These are phyloP conservation scores for Sphaerulina musiva DNA, from an alignment of 2,329 filamentous ascomycete species.

Conservation along the genomic window DNA sequence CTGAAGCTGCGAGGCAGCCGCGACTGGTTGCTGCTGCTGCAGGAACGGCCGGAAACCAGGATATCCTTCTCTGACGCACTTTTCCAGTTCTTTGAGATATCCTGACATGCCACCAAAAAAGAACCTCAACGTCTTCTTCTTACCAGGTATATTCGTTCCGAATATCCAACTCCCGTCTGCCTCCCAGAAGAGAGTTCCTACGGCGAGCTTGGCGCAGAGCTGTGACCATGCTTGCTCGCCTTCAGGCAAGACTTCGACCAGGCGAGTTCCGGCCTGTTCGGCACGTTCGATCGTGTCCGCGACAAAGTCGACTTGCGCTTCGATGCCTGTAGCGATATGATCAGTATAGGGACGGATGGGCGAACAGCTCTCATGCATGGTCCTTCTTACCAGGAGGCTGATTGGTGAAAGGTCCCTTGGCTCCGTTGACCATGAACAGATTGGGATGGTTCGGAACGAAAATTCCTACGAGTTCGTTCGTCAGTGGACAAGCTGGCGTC, in stretches of 20 bases:
- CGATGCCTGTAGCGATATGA: conserved; percentile 22
- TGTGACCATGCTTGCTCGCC: conserved; percentile 27
- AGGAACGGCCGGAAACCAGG: conserved; percentile 21
- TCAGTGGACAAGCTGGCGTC: too few species aligned
- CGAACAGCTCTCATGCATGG: too few species aligned
- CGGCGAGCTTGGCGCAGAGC: conserved; percentile 24
- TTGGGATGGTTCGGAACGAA: conserved; percentile 34
- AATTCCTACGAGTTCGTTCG: conserved; percentile 25
- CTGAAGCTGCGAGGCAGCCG: neutral
- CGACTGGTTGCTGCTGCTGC: neutral
- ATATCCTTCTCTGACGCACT: conserved; percentile 17
- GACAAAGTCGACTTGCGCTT: conserved; percentile 32
- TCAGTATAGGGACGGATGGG: too few species aligned
- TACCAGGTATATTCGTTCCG: conserved; percentile 21
- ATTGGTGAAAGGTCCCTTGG: conserved; percentile 38
- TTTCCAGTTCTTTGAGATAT: conserved; percentile 20
- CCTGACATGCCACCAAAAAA: conserved; percentile 26
- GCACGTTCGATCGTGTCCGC: conserved; percentile 21
- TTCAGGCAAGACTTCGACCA: conserved; percentile 28
- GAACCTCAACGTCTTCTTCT: conserved; percentile 23
- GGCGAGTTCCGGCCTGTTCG: conserved; percentile 15
- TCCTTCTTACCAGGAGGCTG: conserved; percentile 22
- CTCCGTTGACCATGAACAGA: conserved; percentile 38
- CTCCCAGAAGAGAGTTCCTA: conserved; percentile 26
- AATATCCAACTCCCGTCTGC: conserved; percentile 31